Base-by-base conservation (phyloP, 2,329 filamentous ascomycete genomes). In the Thermomyces lanuginosus region DNA sequence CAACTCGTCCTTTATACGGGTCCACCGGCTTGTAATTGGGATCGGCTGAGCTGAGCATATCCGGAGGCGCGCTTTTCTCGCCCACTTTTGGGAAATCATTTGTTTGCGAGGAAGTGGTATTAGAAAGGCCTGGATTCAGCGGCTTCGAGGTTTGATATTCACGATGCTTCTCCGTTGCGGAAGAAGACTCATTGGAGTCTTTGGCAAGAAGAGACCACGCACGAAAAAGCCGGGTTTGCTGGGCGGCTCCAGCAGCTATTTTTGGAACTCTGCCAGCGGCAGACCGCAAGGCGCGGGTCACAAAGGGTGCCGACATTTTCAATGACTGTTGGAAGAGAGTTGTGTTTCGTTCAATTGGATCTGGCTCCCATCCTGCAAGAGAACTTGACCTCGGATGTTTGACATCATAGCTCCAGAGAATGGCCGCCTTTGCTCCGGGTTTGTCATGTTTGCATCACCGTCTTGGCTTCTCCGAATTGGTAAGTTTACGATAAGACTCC, bases 51-150 rank as follows among this genome's bases (percentile, higher is more conserved):
- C 58, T 64, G 36, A 75, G 48, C 33, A 76, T 44, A 47, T 76
- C 72, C 2, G 72, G 71, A 6, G 71, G 70, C 14, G 65, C 43
- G 8, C 58, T 58, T 36, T 67, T 60, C 27, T 58, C 55, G 32
- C 71, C 72, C 14, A 72, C 58, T 20, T 54, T 64, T 13, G 69
- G 69, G 56, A 72, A 69, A 36, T 70, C 64, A 42, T 72, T 72
- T 30, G 63, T 58, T 42, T 72, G 67, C 7, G 70, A 73, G 6
- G 68, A 72, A 27, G 58, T 73, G 1, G 68, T 72, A 47, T 73
- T 73, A 16, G 71, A 71, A 46, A 76, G 53, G 40, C 70, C 64
- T 11, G 67, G 70, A 38, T 74, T 74, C 16, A 67, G 46, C 1
- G 63, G 54, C 51, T 66, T 73, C 34, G 64, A 57, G 16, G 51